Percentiles rank a stretch among this genome's conserved stretches.
Evolutionary conservation across 202 grass and related monocot species (phyloP).

Genomic region (Sporobolus alterniflorus): DNA sequence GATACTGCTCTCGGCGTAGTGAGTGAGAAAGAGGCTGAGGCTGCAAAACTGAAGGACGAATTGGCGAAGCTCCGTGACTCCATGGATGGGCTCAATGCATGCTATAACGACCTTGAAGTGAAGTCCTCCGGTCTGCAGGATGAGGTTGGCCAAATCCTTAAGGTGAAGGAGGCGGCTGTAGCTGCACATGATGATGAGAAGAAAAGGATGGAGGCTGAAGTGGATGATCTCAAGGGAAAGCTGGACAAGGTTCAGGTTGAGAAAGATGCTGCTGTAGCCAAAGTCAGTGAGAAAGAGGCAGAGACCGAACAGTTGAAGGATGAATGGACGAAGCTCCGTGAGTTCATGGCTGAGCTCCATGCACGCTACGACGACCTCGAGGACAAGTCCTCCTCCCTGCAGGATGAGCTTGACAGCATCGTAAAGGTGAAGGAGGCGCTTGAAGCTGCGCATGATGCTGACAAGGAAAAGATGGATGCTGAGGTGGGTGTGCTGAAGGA

Average conservation of each 20-base stretch:
- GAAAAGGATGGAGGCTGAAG: not conserved
- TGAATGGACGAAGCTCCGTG: not conserved
- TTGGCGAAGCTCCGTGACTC: not conserved
- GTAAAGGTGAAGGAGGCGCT: constrained; percentile 14
- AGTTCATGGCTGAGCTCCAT: not conserved
- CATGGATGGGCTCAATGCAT: not conserved
- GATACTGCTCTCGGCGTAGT: too few species aligned
- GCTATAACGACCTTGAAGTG: not conserved
- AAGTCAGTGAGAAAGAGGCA: not conserved
- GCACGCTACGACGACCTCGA: not conserved
- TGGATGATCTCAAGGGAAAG: not conserved
- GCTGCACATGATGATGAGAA: not conserved
- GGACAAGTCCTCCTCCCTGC: not conserved
- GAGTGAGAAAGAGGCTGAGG: too few species aligned
- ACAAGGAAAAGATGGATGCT: not conserved
- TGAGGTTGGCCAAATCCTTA: constrained; percentile 2
- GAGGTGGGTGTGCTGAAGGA: constrained; percentile 6
- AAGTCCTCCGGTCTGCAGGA: constrained; percentile 15
- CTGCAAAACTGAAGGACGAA: constrained; percentile 8
- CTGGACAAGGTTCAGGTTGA: constrained; percentile 15
- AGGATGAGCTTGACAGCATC: constrained; percentile 14
- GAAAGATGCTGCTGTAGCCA: constrained; percentile 23
- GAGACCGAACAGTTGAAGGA: constrained; percentile 6
- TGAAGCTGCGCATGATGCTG: constrained; percentile 23
- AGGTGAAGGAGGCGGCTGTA: constrained; percentile 3